Evolutionary conservation across 331 rosid genomes (phyloP).

Genomic region (Phaseolus coccineus): DNA sequence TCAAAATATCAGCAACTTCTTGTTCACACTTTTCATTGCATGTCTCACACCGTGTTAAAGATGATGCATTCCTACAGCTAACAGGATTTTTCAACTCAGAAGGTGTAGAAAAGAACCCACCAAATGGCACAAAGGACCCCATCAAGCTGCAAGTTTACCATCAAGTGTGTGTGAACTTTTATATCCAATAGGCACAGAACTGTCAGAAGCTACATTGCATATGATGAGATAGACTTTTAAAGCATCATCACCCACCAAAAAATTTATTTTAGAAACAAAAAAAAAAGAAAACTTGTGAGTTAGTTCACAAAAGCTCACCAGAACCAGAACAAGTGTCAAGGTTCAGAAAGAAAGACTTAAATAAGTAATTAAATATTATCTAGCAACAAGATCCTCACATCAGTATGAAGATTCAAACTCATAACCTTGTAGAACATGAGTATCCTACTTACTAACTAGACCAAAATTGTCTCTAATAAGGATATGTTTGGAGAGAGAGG

Average conservation of each 20-base stretch:
- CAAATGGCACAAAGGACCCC: slow-evolving; percentile 97
- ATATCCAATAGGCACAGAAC: slow-evolving; percentile 59
- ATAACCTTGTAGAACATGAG: background rate
- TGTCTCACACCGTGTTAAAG: slow-evolving; percentile 59
- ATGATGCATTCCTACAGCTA: slow-evolving; percentile 45
- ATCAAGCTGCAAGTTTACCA: slow-evolving; percentile 84
- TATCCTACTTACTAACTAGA: too few relatives aligned
- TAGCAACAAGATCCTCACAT: too few relatives aligned
- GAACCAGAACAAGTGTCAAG: background rate
- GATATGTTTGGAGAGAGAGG: too few relatives aligned
- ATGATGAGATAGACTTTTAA: slow-evolving; percentile 28
- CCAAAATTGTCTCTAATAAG: too few relatives aligned
- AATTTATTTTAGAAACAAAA: background rate
- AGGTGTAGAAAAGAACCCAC: slow-evolving; percentile 82
- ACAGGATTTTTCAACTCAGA: slow-evolving; percentile 61
- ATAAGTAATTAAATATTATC: background rate
- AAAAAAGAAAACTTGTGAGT: background rate
- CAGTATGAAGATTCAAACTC: background rate
- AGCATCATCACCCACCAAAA: slow-evolving; percentile 23
- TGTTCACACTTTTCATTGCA: slow-evolving; percentile 86
- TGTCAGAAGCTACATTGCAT: slow-evolving; percentile 55
- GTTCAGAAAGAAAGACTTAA: too few relatives aligned
- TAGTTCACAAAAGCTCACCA: background rate
- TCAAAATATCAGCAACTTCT: slow-evolving; percentile 69
- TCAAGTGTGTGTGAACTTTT: slow-evolving; percentile 62